phyloP scores from a whole-genome alignment of 2,329 filamentous ascomycete species.

The Scedosporium minutisporum region DNA sequence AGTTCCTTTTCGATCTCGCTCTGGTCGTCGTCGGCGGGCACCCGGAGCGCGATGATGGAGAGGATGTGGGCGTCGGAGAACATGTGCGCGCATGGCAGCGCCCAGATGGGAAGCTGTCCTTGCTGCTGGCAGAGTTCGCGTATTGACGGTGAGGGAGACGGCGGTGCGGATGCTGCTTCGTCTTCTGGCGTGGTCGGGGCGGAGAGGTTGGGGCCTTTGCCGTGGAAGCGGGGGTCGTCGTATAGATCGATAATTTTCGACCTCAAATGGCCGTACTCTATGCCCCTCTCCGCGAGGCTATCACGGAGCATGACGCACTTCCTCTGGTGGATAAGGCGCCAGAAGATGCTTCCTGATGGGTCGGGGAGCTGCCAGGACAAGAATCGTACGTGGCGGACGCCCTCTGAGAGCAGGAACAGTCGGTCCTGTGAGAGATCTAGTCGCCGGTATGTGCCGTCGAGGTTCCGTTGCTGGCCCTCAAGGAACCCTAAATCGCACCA shows the following conservation, averaged over 20 bases:
- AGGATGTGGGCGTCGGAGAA: not conserved
- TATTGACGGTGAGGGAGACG: no score
- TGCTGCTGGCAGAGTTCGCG: not conserved
- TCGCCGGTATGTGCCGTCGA: not conserved
- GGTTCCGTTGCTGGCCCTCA: slow-evolving; percentile 9
- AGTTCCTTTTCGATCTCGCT: not conserved
- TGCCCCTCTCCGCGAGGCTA: slow-evolving; percentile 10
- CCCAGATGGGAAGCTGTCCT: not conserved
- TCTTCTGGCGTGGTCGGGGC: not conserved
- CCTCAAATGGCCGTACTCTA: slow-evolving; percentile 11
- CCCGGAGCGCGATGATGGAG: slow-evolving; percentile 5
- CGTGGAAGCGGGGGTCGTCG: slow-evolving; percentile 13
- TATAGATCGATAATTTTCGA: slow-evolving; percentile 14
- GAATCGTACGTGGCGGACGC: slow-evolving; percentile 18
- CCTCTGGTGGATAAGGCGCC: not conserved
- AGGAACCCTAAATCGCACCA: slow-evolving; percentile 19
- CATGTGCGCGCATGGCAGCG: not conserved
- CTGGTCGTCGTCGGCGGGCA: not conserved
- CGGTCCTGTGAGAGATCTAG: slow-evolving; percentile 16
- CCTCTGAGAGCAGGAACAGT: slow-evolving; percentile 18
- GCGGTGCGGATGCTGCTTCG: not conserved
- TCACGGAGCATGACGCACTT: slow-evolving; percentile 5
- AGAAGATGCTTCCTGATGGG: slow-evolving; percentile 12
- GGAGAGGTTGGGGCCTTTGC: not conserved
- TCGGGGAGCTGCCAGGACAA: slow-evolving; percentile 15